Evolutionary conservation across 73 alveolate species (phyloP), one percentile per base, ranked within the genome.

Genomic region (Uronychia setigera): DNA sequence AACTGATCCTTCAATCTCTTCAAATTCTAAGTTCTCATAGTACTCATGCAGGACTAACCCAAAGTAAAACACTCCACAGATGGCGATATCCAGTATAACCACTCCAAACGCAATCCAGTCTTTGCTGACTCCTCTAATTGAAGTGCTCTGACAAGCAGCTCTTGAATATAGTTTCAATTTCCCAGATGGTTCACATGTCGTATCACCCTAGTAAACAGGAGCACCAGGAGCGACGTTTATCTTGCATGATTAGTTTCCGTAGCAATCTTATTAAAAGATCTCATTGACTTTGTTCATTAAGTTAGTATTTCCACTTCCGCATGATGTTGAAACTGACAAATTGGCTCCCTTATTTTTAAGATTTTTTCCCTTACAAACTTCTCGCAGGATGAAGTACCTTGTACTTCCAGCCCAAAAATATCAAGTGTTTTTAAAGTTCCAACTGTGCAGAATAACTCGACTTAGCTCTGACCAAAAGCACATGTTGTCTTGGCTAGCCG

Each of bases 261-360:
- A 1, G 77, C 91, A 85, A 1, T 81, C 14, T 13, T 26, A 1
- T 35, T 76, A 58, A 33, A 85, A 85, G 19, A 25, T 57, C 28
- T 13, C 81, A 77, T 85, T 57, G 28, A 77, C 1, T 29, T 83
- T 9, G 1, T 28, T 31, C 46, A 29, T 46, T 29, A 31, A 35
- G 75, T 1, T 28, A 1, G 46, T 25, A 1, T 82, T 81, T 26
- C 67, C 67, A 11, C 5, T 11, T 5, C 19, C 67, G 67, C 19
- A 1, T 19, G 35, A 26, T 13, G 91, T 81, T 0, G 86, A 31
- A 28, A 32, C 76, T 29, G 0, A 0, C 58, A 85, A 1, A 28
- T 76, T 31, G 19, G n/a, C 79, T 1, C 91, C 94, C 67, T 88
- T 78, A 78, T 77, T 77, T 26, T 46, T 82, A 76, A 88, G 83